Conservation (phyloP, 768 basidiomycete species). For the Daedaleopsis sinensis region DNA sequence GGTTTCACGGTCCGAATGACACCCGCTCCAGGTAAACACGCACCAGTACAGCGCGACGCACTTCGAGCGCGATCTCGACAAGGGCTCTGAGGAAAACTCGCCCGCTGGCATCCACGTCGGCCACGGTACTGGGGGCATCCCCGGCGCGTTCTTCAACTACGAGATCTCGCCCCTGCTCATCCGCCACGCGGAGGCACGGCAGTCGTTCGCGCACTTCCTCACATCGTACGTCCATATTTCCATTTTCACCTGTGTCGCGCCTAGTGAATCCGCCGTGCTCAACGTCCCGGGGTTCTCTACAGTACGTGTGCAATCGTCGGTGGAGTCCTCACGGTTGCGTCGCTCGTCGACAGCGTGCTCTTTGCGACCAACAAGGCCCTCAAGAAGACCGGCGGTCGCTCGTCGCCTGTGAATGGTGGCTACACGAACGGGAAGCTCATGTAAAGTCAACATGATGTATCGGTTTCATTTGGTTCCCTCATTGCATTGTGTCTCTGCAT, state of each 20-base stretch:
- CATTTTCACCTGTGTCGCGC: not conserved
- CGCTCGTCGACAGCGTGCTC: constrained; percentile 82
- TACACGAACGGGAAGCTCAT: constrained; percentile 33
- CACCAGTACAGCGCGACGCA: constrained; percentile 97
- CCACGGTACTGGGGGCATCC: constrained; percentile 75
- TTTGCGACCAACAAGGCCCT: constrained; percentile 80
- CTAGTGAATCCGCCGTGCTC: constrained; percentile 1
- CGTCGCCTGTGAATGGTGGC: constrained; percentile 11
- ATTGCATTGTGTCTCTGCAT: constrained; percentile 4
- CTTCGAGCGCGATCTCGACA: constrained; percentile 88
- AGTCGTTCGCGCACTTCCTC: constrained; percentile 97
- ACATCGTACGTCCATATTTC: constrained; percentile 77
- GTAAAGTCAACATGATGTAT: constrained; percentile 21
- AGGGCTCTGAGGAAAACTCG: constrained; percentile 61
- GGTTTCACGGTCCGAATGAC: not conserved
- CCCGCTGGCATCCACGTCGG: constrained; percentile 69
- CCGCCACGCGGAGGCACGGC: constrained; percentile 86
- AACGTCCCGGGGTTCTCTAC: not conserved
- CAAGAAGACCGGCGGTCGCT: constrained; percentile 54
- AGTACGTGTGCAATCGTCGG: constrained; percentile 98
- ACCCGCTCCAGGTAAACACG: constrained; percentile 63
- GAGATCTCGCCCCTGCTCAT: constrained; percentile 97
- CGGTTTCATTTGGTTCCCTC: not conserved
- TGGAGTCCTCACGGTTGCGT: constrained; percentile 94
- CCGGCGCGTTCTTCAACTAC: constrained; percentile 92